Conservation (phyloP, 192 early-diverging fungal species). For the Piromyces sp. region DNA sequence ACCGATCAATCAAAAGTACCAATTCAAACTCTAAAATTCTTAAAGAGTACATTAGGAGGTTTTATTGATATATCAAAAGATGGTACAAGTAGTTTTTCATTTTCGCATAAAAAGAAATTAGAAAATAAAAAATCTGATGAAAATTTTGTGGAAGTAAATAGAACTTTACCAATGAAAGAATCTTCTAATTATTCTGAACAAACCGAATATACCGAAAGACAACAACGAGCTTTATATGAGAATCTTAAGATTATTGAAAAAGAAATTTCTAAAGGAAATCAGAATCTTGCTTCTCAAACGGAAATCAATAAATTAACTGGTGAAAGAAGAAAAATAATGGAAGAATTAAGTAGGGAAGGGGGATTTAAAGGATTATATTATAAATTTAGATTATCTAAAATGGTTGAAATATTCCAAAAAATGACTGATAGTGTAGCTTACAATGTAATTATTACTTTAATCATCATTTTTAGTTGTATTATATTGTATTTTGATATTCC, state of each 20-base stretch:
- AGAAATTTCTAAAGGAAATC: background rate
- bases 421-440: background rate
- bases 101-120: background rate
- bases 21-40: background rate
- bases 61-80: background rate
- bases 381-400: background rate
- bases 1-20: background rate
- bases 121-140: background rate
- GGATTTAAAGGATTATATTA: background rate
- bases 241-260: background rate
- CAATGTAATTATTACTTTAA: background rate
- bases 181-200: background rate
- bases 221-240: background rate
- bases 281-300: background rate
- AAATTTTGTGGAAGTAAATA: too few relatives aligned
- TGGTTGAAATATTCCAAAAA: background rate
- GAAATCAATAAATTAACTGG: background rate
- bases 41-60: background rate
- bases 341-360: background rate
- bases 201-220: background rate
- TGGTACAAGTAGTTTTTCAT: background rate
- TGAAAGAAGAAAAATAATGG: background rate
- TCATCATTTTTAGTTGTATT: background rate
- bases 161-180: too few relatives aligned
- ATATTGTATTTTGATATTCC: background rate